Evolutionary conservation across 73 alveolate species (phyloP), one percentile per base, ranked within the genome.

Genomic region (Paramecium primaurelia): DNA sequence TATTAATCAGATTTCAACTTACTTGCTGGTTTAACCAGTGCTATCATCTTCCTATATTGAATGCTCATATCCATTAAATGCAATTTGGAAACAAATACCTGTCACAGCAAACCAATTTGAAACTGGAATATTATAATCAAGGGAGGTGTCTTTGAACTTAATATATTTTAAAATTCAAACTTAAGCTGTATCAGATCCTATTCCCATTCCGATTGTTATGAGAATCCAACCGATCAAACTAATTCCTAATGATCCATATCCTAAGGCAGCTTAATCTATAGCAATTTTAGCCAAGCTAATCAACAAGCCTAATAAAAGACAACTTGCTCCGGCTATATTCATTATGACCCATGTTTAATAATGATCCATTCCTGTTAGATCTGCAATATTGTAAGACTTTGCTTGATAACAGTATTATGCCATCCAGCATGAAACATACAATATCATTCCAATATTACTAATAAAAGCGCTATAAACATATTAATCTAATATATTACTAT

Each of bases 331-430:
- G 10, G 84, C 84, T 28, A 64, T 64, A 34, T 64, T 64, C 84
- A 64, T 14, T 64, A 64, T 34, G 11, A 64, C 84, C 84, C 84
- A 64, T 28, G 84, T 64, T 32, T 64, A 34, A 64, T 64, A 64
- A 64, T 64, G 84, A n/a, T 64, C 84, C 51, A 64, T 32, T 64
- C 84, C 84, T 64, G 22, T 3, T 64, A 64, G 12, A 10, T 64
- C 30, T 14, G 49, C 84, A 32, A 64, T 64, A 28, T 64, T 42
- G 47, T 64, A 64, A 8, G 84, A 10, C 3, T 64, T 34, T 64
- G 84, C 84, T 64, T 64, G 47, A 64, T 64, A 64, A 34, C 84
- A 64, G 12, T 64, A 64, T 64, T 64, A 34, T 64, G 84, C 84
- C 84, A 64, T 64, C 84, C 84, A 64, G 47, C 84, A 64, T 5